Base-by-base conservation (phyloP, 176 grass and related monocot species). In the Carex kokanica region DNA sequence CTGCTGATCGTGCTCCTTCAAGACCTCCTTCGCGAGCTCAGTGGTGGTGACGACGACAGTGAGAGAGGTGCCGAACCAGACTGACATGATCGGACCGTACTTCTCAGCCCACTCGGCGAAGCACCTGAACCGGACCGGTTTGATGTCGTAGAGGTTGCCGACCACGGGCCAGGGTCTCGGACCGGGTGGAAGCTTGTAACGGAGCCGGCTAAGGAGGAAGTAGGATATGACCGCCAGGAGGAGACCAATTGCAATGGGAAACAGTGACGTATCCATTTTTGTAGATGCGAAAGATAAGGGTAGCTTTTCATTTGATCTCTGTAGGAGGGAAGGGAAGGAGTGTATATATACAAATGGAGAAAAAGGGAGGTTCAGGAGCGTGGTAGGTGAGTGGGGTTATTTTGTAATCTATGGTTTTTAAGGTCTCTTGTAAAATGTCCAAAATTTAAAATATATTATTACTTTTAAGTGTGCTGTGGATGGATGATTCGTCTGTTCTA, bases 131-230 rank as follows among this genome's bases (percentile, higher is more conserved):
- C 91, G 87, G 71, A 97, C 84, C 5, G 89, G 91, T 79, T 86
- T 45, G 83, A 97, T 89, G 82, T 93, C 80, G 64, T 89, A 90
- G 17, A 97, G 85, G 85, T 97, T 97, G 25, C 93, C 93, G 51
- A 97, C 87, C 34, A 97, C 87, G 27, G 91, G 93, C 65, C 87
- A 86, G 1, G 89, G 81, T 6, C 91, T 81, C 24, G 94, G 91
- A 8, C 94, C 94, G 0, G 89, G 94, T 0, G 91, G 89, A 3
- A 97, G 87, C 85, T 65, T 88, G 32, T 83, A 78, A 8, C 84
- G 71, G 52, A 86, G 71, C 20, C 86, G 65, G 71, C 68, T 60
- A 7, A 89, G 32, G 58, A 93, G 79, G 10, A 91, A 56, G 51
- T 62, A 21, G 15, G 64, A 58, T 31, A 90, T 2, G 4, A 62